Evolutionary conservation across 2,329 filamentous ascomycete genomes (phyloP).

Genomic region (Colletotrichum higginsianum): DNA sequence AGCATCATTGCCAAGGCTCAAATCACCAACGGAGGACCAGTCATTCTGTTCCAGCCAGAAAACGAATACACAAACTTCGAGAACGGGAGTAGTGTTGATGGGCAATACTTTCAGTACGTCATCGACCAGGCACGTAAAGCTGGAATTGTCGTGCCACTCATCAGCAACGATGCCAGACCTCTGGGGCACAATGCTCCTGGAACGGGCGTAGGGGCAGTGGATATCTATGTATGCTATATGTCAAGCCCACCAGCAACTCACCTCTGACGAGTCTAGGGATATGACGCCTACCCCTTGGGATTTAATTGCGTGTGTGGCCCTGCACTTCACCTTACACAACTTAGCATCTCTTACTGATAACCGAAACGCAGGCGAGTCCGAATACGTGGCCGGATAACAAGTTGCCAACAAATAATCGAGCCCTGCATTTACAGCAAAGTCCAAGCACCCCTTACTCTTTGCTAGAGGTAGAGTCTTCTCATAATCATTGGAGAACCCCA

Average conservation of each 20-base stretch:
- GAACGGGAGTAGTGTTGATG: conserved; percentile 63
- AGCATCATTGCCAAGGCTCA: conserved; percentile 79
- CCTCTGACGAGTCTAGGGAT: conserved; percentile 44
- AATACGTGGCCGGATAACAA: conserved; percentile 49
- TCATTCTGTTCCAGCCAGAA: conserved; percentile 85
- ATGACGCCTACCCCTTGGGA: conserved; percentile 75
- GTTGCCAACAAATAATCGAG: conserved; percentile 61
- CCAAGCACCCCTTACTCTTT: conserved; percentile 75
- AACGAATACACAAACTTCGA: conserved; percentile 81
- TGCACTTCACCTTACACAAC: no score
- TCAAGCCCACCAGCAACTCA: no score
- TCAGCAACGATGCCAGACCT: conserved; percentile 80
- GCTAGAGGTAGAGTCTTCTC: conserved; percentile 60
- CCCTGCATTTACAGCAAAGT: conserved; percentile 61
- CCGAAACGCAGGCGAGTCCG: conserved; percentile 60
- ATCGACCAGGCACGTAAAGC: conserved; percentile 77
- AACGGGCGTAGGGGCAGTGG: conserved; percentile 59
- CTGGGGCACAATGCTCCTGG: conserved; percentile 76
- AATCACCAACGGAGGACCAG: conserved; percentile 85
- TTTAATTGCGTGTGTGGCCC: conserved; percentile 65
- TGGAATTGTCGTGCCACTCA: conserved; percentile 81
- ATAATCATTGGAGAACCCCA: neutral
- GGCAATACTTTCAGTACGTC: conserved; percentile 79
- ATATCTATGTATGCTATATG: conserved; percentile 56
- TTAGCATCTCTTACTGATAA: neutral